Evolutionary conservation across 345 rosid genomes (phyloP), one percentile per base, ranked within the genome.

Genomic region (Acer yangbiense): DNA sequence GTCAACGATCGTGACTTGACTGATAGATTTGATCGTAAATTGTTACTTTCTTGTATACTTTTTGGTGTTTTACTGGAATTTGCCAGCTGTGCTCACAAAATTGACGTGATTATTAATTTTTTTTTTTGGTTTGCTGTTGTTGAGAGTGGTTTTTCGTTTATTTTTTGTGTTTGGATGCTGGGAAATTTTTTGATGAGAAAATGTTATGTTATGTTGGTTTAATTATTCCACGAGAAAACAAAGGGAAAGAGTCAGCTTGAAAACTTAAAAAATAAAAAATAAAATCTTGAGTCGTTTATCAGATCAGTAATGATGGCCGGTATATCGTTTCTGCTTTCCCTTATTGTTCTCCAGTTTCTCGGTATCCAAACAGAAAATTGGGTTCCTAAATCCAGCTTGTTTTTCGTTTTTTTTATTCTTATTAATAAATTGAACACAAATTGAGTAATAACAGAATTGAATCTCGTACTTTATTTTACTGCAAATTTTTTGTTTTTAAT

Each of bases 1-100:
- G 20, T 74, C 70, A 74, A 63, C 46, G 77, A 50, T 65, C 68
- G 35, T 48, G n/a, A 50, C 32, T 74, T 64, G 55, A 23, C 43
- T 52, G 50, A n/a, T 21, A 21, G 25, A 35, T 29, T 65, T 12
- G 21, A 57, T 50, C 52, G 4, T 62, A 65, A 18, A 16, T 64
- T 25, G 18, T 16, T 35, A 46, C 20, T 35, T 60, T 35, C 12
- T 21, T 48, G 14, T 8, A 60, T 48, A 21, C 10, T 7, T 70
- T 14, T 50, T 69, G 4, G 10, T 18, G 20, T 21, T 20, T 20
- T 6, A 20, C 16, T 16, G 73, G 21, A 17, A 14, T 27, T 54
- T 52, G 41, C 11, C 9, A 4, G 27, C 10, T n/a, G 14, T 17
- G 23, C 46, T 7, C 7, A 44, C 76, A 16, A 50, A 21, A 21